Conservation (phyloP, 1,139 yeast species). For the Spathaspora sp. region DNA sequence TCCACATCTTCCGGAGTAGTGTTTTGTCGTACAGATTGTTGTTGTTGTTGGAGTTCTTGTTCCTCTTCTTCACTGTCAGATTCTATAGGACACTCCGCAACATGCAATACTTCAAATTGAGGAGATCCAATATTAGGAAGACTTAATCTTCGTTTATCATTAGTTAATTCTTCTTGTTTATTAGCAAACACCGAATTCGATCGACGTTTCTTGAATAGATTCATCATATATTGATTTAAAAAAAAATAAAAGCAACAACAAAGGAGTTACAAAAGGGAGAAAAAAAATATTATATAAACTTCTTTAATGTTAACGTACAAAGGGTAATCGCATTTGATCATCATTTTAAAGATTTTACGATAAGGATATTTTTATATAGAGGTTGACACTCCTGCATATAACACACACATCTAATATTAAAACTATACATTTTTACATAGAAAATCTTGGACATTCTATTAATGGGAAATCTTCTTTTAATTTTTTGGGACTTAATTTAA, state of each 20-base stretch:
- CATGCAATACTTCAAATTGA: background rate
- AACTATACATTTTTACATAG: background rate
- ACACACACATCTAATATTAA: too few relatives aligned
- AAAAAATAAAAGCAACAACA: background rate
- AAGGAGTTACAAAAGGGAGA: too few relatives aligned
- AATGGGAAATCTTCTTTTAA: conserved; percentile 7
- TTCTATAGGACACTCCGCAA: background rate
- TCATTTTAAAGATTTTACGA: too few relatives aligned
- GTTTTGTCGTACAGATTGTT: background rate
- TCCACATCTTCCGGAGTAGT: conserved; percentile 2
- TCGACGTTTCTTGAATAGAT: background rate
- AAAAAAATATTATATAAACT: too few relatives aligned
- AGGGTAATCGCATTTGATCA: too few relatives aligned
- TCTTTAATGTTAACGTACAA: too few relatives aligned
- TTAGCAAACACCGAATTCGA: background rate
- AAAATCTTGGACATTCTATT: background rate
- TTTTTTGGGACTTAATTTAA: conserved; percentile 24
- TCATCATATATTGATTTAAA: background rate
- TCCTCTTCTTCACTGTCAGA: background rate
- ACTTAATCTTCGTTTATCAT: background rate
- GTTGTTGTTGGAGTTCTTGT: background rate
- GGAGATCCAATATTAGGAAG: background rate
- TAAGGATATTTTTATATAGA: too few relatives aligned
- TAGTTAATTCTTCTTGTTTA: background rate
- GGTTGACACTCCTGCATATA: too few relatives aligned